Percentiles rank a stretch among this genome's conserved stretches.
Evolutionary conservation across 768 basidiomycete species (phyloP).

Genomic region (Tephrocybe sp.): DNA sequence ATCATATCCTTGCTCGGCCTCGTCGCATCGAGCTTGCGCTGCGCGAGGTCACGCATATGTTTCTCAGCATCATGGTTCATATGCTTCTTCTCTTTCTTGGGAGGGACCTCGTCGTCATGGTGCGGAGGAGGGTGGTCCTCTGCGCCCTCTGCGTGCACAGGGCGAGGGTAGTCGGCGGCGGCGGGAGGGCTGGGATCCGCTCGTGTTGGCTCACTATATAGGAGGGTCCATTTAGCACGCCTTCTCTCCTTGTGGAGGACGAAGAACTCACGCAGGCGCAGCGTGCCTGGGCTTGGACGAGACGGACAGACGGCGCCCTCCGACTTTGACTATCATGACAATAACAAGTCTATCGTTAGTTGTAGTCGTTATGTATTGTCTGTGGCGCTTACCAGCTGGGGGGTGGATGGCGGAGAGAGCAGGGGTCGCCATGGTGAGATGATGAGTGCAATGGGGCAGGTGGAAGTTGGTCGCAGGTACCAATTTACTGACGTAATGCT

Average conservation of each 20-base stretch:
- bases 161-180: slow-evolving; percentile 52
- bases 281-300: slow-evolving; percentile 39
- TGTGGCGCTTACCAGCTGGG: slow-evolving; percentile 45
- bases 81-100: slow-evolving; percentile 51
- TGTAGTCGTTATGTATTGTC: too few species aligned
- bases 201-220: slow-evolving; percentile 18
- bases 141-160: slow-evolving; percentile 34
- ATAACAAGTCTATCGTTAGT: background rate
- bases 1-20: slow-evolving; percentile 46
- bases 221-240: too few species aligned
- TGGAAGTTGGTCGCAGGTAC: slow-evolving; percentile 6
- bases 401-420: slow-evolving; percentile 35
- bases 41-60: slow-evolving; percentile 44
- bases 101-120: slow-evolving; percentile 47
- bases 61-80: slow-evolving; percentile 38
- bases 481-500: slow-evolving; percentile 12
- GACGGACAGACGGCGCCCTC: slow-evolving; percentile 50
- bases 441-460: background rate
- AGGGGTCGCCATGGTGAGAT: slow-evolving; percentile 26
- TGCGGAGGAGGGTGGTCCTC: slow-evolving; percentile 32
- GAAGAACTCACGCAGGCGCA: slow-evolving; percentile 28
- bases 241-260: background rate
- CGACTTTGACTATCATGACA: slow-evolving; percentile 41
- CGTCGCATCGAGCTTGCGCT: slow-evolving; percentile 47
- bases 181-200: slow-evolving; percentile 15